Evolutionary conservation across 768 basidiomycete genomes (phyloP), one percentile per base, ranked within the genome.

Genomic region (Clitopilus hobsonii): DNA sequence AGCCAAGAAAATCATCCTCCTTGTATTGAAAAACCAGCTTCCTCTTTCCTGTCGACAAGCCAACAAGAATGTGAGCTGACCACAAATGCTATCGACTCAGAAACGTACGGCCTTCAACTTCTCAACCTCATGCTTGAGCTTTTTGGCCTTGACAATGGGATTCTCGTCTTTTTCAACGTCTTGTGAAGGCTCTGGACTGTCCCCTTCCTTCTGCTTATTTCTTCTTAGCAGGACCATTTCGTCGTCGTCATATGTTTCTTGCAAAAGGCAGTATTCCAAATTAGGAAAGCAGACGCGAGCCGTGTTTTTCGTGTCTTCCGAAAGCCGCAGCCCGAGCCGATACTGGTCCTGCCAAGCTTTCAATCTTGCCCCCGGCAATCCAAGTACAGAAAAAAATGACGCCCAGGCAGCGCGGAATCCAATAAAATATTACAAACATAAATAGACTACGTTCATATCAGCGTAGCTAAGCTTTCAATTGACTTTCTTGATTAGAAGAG

Each of bases 1-100:
- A 2, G 89, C 62, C 5, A 86, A 80, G 63, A 92, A 91, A n/a
- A 89, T 69, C 55, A 89, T 84, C 50, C 82, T 75, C 22, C 81
- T 76, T 13, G 58, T 67, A 6, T 63, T 61, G 56, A 68, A 70
- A 52, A 73, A 68, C 7, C 54, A 54, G 56, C 54, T 61, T 27
- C 66, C 49, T 45, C 71, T 59, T 38, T 69, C 64, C 54, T 28
- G 23, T 47, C 51, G 36, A 14, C 11, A 24, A 38, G 48, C 8
- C 14, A 45, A 3, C 13, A 38, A 30, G 49, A 20, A 20, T 8
- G 11, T 18, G n/a, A 28, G 28, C 20, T 48, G 23, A 54, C 25
- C 45, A 49, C 10, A 16, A 30, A n/a, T n/a, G 7, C 4, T 6
- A 52, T 30, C 11, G 8, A 52, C 58, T 32, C 18, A 57, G 58